Conservation (phyloP, 331 rosid genomes). For the Malus hybrid region DNA sequence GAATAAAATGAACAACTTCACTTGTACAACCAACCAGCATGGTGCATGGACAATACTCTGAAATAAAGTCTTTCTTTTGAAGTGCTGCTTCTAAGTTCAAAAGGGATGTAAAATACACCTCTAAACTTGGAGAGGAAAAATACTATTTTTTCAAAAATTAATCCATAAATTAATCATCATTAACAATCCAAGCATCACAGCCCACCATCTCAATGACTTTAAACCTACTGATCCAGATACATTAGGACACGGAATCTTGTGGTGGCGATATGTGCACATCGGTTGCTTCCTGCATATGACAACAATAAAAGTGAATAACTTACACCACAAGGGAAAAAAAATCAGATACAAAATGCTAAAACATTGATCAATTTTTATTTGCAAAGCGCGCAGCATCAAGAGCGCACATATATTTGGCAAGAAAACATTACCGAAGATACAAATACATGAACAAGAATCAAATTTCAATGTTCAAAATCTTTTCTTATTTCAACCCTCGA, state of each 20-base stretch:
- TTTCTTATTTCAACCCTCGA: not conserved
- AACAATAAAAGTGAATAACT: not conserved
- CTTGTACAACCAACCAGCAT: not conserved
- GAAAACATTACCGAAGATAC: not conserved
- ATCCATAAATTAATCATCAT: constrained; percentile 19
- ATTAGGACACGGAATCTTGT: constrained; percentile 45
- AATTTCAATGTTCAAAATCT: not conserved
- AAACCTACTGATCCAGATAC: constrained; percentile 35
- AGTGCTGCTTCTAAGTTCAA: not conserved
- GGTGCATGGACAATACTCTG: not conserved
- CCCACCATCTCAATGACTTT: constrained; percentile 38
- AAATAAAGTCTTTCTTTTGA: not conserved
- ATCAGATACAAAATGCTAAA: not conserved
- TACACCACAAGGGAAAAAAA: not conserved
- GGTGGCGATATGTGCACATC: constrained; percentile 62
- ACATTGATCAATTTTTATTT: not conserved
- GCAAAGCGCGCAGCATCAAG: not conserved
- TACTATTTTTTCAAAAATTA: not conserved
- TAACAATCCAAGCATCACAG: constrained; percentile 14
- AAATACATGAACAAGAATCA: not conserved
- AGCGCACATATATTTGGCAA: not conserved
- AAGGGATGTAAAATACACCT: not conserved
- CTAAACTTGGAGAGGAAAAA: not conserved
- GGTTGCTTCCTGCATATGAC: constrained; percentile 42
- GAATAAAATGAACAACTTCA: not conserved